Evolutionary conservation across 2,329 filamentous ascomycete species (phyloP), one percentile per base, ranked within the genome.

Genomic region (Biscogniauxia marginata): DNA sequence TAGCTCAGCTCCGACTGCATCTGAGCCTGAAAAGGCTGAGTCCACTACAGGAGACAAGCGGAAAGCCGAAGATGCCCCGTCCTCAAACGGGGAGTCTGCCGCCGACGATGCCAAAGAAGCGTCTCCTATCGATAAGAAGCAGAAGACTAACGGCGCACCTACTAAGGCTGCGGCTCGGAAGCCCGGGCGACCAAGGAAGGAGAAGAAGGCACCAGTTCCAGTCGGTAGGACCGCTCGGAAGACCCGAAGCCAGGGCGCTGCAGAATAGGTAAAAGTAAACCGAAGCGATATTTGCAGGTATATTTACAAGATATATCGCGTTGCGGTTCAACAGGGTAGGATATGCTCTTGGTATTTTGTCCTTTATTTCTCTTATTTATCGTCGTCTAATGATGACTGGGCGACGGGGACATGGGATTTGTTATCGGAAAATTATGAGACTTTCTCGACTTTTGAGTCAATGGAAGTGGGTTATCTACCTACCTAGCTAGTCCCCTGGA

Each of bases 91-190:
- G 4, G 54, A 58, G 18, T 50, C 48, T n/a, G 47, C 57, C 7
- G 50, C 19, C 3, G 48, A 54, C 7, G 57, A 59, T 7, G 45
- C 59, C 24, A 48, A 57, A 5, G 53, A 63, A 20, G 59, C 63
- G 4, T 70, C 70, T 55, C 68, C 67, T 3, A 57, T 64, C 1
- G 71, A 72, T 46, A 79, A 78, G 65, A 79, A 78, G 60, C 67
- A 70, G 52, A 77, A 75, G 61, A 68, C 73, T 6, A 71, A 74
- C 45, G 71, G 73, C 44, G 64, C 64, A 39, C 52, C 61, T 46
- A 62, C 65, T 22, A 69, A 65, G 39, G 65, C 57, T 25, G 52
- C 61, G 3, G 51, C 64, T 44, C 72, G 65, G 55, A 74, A 74
- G 52, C 64, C 62, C n/a, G 71, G 70, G 18, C 68, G 72, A 7